Percentiles rank a stretch among this genome's conserved stretches.
Conservation (phyloP, 306 rosid species). For the Dryas octopetala region DNA sequence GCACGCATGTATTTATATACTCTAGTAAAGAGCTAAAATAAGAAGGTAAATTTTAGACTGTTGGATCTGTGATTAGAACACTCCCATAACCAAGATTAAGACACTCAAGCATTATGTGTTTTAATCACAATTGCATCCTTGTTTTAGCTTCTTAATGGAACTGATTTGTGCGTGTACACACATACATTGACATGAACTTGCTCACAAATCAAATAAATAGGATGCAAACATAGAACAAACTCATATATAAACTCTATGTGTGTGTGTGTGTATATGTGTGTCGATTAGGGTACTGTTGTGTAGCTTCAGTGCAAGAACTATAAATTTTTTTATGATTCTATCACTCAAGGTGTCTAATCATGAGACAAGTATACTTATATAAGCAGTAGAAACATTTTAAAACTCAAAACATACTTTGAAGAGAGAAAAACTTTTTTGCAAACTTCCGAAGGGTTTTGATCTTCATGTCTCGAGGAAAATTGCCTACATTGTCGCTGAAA, state of each 20-base stretch:
- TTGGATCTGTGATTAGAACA: neutral
- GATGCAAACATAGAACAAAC: neutral
- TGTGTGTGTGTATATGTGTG: neutral
- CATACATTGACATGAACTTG: neutral
- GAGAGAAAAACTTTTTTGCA: slow-evolving; percentile 6
- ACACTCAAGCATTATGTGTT: neutral
- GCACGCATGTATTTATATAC: too few relatives aligned
- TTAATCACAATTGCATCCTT: neutral
- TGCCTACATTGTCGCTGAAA: neutral
- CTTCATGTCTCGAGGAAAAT: slow-evolving; percentile 14
- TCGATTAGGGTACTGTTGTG: neutral
- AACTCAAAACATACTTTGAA: slow-evolving; percentile 1
- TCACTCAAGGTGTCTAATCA: neutral
- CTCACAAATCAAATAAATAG: neutral
- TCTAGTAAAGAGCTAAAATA: too few relatives aligned
- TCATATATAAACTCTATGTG: neutral
- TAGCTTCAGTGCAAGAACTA: neutral
- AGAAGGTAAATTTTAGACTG: neutral
- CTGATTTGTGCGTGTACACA: neutral
- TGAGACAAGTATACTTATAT: neutral
- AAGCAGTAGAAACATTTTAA: neutral
- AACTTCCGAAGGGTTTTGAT: slow-evolving; percentile 21
- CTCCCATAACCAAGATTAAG: neutral
- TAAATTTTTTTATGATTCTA: neutral
- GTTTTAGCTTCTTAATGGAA: too few relatives aligned